A percentile compares a stretch with the other conserved stretches of the same genome.
Evolutionary conservation across 2,329 filamentous ascomycete genomes (phyloP).

Genomic region (Ophiostoma piceae): DNA sequence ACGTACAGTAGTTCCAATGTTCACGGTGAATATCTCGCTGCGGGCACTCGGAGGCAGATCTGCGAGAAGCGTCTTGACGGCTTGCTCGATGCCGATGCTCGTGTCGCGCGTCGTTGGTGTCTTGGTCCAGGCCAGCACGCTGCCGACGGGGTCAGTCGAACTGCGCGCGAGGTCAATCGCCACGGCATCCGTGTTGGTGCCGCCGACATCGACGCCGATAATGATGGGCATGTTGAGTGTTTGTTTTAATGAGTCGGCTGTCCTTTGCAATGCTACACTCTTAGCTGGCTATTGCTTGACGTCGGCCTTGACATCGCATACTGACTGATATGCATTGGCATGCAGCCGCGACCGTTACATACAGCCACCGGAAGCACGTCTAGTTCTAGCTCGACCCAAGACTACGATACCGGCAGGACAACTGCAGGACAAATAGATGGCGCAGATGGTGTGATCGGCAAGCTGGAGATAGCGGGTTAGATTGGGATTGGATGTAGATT

Average conservation of each 20-base stretch:
- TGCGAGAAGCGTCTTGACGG: neutral
- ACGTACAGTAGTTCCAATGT: neutral
- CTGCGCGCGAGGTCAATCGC: neutral
- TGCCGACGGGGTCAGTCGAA: neutral
- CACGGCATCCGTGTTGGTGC: conserved; percentile 9
- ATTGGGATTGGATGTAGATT: neutral
- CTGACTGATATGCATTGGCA: neutral
- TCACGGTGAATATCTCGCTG: neutral
- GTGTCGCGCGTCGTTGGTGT: neutral
- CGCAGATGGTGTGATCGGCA: neutral
- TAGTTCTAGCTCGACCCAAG: neutral
- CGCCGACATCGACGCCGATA: neutral
- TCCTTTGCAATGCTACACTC: no score
- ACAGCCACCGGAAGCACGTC: neutral
- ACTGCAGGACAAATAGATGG: neutral
- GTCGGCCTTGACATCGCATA: neutral
- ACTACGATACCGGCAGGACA: neutral
- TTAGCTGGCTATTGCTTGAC: neutral
- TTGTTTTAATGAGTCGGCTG: no score
- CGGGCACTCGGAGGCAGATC: neutral
- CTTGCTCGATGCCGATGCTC: neutral
- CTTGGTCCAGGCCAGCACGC: neutral
- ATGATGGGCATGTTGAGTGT: neutral
- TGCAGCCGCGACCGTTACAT: neutral
- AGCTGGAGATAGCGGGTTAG: neutral